Evolutionary conservation across 2,329 filamentous ascomycete species (phyloP).

Genomic region (Ophiosphaerella narmari): DNA sequence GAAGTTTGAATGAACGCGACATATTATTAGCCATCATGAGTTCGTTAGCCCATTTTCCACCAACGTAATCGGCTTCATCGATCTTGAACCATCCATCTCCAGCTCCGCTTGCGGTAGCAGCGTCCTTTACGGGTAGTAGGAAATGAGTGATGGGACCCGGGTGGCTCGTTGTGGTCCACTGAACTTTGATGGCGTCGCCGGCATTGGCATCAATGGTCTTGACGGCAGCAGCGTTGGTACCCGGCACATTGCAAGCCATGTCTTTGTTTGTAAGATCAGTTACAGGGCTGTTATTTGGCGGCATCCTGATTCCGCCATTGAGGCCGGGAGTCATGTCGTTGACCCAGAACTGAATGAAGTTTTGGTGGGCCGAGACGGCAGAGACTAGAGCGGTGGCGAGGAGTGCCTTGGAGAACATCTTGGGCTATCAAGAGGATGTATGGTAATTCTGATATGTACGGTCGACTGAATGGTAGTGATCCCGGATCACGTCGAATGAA

Average conservation of each 20-base stretch:
- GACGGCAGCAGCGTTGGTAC: slow-evolving; percentile 17
- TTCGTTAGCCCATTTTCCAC: slow-evolving; percentile 40
- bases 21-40: slow-evolving; percentile 47
- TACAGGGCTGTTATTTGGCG: slow-evolving; percentile 40
- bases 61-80: slow-evolving; percentile 33
- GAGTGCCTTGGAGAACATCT: slow-evolving; percentile 39
- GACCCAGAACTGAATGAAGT: slow-evolving; percentile 38
- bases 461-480: slow-evolving; percentile 17
- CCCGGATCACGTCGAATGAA: slow-evolving; percentile 26
- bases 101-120: slow-evolving; percentile 32
- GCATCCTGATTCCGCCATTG: slow-evolving; percentile 43
- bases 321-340: slow-evolving; percentile 36
- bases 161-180: slow-evolving; percentile 40
- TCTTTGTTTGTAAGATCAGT: slow-evolving; percentile 37
- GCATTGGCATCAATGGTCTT: slow-evolving; percentile 33
- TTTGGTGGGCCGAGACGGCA: slow-evolving; percentile 39
- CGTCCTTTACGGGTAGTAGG: slow-evolving; percentile 61
- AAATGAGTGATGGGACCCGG: slow-evolving; percentile 44
- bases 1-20: slow-evolving; percentile 44
- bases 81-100: slow-evolving; percentile 47
- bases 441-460: slow-evolving; percentile 11
- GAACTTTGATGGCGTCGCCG: slow-evolving; percentile 40
- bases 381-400: slow-evolving; percentile 30
- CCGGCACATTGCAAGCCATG: slow-evolving; percentile 43
- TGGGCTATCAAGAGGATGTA: slow-evolving; percentile 12